Conservation (phyloP, 495 filamentous ascomycete species). For the Tuber borchii region DNA sequence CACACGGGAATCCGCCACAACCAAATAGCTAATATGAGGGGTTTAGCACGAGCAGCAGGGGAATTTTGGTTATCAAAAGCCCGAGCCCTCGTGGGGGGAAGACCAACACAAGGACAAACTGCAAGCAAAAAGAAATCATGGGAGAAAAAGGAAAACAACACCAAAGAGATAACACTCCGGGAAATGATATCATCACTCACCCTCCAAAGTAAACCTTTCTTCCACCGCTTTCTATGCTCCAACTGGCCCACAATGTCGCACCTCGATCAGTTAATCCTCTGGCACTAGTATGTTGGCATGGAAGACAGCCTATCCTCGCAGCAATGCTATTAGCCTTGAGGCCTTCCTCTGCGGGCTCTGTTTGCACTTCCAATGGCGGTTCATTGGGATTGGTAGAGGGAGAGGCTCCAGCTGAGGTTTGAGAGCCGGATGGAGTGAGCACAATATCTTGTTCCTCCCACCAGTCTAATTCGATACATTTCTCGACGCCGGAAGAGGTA, state of each 20-base stretch:
- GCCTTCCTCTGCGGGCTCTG: slow-evolving; percentile 20
- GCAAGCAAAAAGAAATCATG: slow-evolving; percentile 20
- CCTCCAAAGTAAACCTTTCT: slow-evolving; percentile 53
- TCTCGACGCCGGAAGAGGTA: slow-evolving; percentile 55
- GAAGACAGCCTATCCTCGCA: slow-evolving; percentile 73
- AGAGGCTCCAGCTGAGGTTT: slow-evolving; percentile 16
- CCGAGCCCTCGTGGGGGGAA: background rate
- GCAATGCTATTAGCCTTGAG: slow-evolving; percentile 48
- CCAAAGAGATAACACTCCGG: slow-evolving; percentile 9
- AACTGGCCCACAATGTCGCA: slow-evolving; percentile 79
- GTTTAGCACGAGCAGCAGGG: background rate
- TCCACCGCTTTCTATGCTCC: slow-evolving; percentile 69
- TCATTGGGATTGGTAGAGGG: slow-evolving; percentile 33
- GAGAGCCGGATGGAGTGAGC: slow-evolving; percentile 49
- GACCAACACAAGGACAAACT: slow-evolving; percentile 18
- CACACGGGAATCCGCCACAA: background rate
- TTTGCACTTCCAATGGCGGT: slow-evolving; percentile 19
- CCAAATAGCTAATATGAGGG: background rate
- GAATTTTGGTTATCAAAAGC: slow-evolving; percentile 4
- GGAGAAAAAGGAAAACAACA: slow-evolving; percentile 8
- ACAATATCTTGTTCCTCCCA: slow-evolving; percentile 77
- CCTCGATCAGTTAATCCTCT: slow-evolving; percentile 61
- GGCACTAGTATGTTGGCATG: slow-evolving; percentile 76
- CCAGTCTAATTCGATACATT: slow-evolving; percentile 90
- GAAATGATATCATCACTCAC: slow-evolving; percentile 26